Conservation (phyloP, 1,284 basidiomycete species). For the Erythrobasidium hasegawianum region DNA sequence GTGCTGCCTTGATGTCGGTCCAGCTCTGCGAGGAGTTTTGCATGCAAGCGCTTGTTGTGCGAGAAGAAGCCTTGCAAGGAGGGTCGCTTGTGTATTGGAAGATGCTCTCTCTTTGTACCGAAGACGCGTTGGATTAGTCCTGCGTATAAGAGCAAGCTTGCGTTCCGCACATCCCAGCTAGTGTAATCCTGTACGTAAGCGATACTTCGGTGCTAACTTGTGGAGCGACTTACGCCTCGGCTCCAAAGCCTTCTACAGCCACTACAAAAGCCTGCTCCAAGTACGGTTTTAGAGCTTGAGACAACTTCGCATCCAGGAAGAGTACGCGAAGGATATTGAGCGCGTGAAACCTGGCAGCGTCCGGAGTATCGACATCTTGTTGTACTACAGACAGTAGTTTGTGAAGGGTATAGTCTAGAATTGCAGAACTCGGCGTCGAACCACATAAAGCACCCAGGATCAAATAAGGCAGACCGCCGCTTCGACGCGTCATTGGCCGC, state of each 20-base stretch:
- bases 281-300: slow-evolving; percentile 6
- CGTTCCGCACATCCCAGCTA: slow-evolving; percentile 35
- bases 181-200: too few relatives aligned
- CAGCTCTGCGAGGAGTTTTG: slow-evolving; percentile 9
- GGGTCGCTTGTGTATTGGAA: slow-evolving; percentile 8
- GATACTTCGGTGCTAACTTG: too few relatives aligned
- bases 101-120: slow-evolving; percentile 12
- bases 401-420: slow-evolving; percentile 4
- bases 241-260: slow-evolving; percentile 25
- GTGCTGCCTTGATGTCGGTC: background rate
- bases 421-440: background rate
- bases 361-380: background rate
- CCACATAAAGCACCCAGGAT: slow-evolving; percentile 14
- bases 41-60: slow-evolving; percentile 12
- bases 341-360: slow-evolving; percentile 19
- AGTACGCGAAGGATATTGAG: slow-evolving; percentile 28
- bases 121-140: slow-evolving; percentile 31
- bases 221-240: slow-evolving; percentile 1
- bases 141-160: slow-evolving; percentile 32
- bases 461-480: slow-evolving; percentile 23
- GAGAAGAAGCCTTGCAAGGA: slow-evolving; percentile 20
- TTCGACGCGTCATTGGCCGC: background rate
- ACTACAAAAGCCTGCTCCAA: slow-evolving; percentile 19
- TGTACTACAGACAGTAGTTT: background rate
- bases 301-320: slow-evolving; percentile 24